These are phyloP conservation scores for Ceriops tagal DNA, from an alignment of 345 rosid genomes.

Conservation along the genomic window DNA sequence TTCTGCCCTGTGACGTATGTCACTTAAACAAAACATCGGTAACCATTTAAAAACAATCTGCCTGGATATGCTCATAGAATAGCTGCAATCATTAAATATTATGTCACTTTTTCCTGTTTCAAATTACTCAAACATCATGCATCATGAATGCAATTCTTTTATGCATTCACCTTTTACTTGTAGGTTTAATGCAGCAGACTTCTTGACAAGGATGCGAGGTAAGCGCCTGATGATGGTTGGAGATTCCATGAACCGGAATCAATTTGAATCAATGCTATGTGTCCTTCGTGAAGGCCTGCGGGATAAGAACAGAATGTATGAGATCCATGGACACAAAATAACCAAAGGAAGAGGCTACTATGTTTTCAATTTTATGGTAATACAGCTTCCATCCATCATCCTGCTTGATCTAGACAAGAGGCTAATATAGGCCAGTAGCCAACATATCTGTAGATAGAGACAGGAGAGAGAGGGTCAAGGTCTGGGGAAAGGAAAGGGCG, in stretches of 20 bases:
- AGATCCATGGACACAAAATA: conserved; percentile 71
- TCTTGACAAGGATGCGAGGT: conserved; percentile 76
- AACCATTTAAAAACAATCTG: neutral
- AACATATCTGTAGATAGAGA: neutral
- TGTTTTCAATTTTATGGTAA: conserved; percentile 71
- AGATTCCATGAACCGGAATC: conserved; percentile 93
- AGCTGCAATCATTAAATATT: neutral
- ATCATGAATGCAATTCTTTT: conserved; percentile 20
- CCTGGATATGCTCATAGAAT: neutral
- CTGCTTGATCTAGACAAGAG: conserved; percentile 1
- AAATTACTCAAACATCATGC: conserved; percentile 4
- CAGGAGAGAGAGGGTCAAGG: neutral
- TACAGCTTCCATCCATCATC: conserved; percentile 8
- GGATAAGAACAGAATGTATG: conserved; percentile 69
- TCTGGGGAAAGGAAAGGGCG: neutral
- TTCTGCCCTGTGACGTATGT: neutral
- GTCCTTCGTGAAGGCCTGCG: conserved; percentile 70
- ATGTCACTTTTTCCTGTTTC: neutral
- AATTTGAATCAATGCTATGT: conserved; percentile 87
- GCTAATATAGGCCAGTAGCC: neutral
- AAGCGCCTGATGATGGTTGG: conserved; percentile 87
- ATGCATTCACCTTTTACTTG: conserved; percentile 35
- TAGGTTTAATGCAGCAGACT: conserved; percentile 96
- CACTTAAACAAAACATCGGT: neutral
- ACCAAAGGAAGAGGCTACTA: conserved; percentile 85